These are phyloP conservation scores for Starmerella khaoyaiensis DNA, from an alignment of 805 yeast genomes.

Conservation along the genomic window DNA sequence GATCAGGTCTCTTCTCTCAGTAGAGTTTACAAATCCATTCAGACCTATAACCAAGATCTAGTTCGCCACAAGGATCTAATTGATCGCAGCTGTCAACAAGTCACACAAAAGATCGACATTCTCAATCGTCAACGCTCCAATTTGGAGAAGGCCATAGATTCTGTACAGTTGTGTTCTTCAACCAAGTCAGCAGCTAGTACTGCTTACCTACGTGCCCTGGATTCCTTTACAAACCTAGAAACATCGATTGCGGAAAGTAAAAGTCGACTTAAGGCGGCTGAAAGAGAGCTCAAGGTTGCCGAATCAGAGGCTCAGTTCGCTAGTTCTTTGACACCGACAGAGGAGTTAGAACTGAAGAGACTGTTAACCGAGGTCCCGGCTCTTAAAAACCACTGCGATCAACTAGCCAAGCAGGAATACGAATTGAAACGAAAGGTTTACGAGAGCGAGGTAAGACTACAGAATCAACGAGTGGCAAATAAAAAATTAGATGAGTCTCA, in stretches of 20 bases:
- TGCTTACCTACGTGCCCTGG: no score
- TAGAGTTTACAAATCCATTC: no score
- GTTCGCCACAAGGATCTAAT: no score
- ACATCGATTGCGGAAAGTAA: not conserved
- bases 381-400: not conserved
- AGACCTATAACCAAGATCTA: no score
- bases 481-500: not conserved
- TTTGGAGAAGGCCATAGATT: conserved; percentile 9
- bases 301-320: not conserved
- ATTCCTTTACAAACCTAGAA: no score
- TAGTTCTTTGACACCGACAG: not conserved
- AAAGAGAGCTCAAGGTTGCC: not conserved
- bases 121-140: conserved; percentile 45
- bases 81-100: no score
- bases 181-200: no score
- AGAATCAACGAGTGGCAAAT: not conserved
- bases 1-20: no score
- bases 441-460: not conserved
- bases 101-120: conserved; percentile 36
- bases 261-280: not conserved
- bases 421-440: not conserved
- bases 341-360: not conserved
- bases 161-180: no score
- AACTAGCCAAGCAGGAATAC: not conserved
- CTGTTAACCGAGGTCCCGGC: not conserved